Evolutionary conservation across 2,329 filamentous ascomycete species (phyloP), one percentile per base, ranked within the genome.

Genomic region (Periconia sp.): DNA sequence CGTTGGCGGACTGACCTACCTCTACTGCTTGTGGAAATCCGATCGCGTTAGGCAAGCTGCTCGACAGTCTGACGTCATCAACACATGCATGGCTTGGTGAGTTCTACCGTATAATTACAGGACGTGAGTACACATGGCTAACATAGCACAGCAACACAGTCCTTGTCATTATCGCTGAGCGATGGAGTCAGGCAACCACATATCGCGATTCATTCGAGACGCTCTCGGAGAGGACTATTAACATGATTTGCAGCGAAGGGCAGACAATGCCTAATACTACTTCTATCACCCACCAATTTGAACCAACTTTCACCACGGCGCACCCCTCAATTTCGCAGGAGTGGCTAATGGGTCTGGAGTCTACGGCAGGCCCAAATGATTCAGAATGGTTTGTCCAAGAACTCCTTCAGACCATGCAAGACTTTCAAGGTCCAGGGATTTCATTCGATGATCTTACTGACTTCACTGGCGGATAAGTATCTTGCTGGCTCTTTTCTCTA

Each of bases 21-120:
- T 70, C 0, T 65, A 69, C 44, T 69, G 65, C 36, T 49, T 71
- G 29, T 64, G 60, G 60, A 48, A 42, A 23, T 59, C 53, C 3
- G 15, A 31, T 4, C 35, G 31, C 4, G 36, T 61, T 10, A 54
- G 60, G 2, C 15, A 39, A 2, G 35, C 17, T 13, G 31, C 43
- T 0, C 40, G 43, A 23, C 41, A 39, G 21, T 21, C 24, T 24
- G 47, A 53, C 19, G 60, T 70, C 1, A 55, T 61, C 30, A 63
- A 52, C 15, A 70, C 66, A 0, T 70, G 65, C 43, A 68, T 63
- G 54, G 66, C 64, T 2, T 71, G n/a, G n/a, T n/a, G n/a, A n/a
- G n/a, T n/a, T n/a, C n/a, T n/a, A n/a, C n/a, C n/a, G n/a, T n/a
- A n/a, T n/a, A n/a, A n/a, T n/a, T n/a, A n/a, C n/a, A n/a, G n/a